Evolutionary conservation across 768 basidiomycete species (phyloP), one percentile per base, ranked within the genome.

Genomic region (Mycena galopus): DNA sequence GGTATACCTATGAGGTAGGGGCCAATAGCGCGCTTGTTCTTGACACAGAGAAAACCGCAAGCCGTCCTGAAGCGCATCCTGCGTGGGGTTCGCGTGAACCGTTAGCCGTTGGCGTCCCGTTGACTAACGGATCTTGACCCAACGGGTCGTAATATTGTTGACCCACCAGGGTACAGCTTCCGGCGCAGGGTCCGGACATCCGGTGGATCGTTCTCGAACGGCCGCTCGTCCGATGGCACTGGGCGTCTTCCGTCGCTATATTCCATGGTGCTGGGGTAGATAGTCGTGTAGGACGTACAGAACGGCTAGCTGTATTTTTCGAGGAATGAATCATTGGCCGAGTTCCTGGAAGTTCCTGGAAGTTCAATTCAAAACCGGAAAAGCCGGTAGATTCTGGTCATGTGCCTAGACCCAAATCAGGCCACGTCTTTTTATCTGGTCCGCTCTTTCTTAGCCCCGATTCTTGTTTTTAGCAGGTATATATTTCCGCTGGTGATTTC

Each of bases 1-100:
- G 91, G 91, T 91, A 86, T 78, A 79, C 80, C 2, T 83, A 85
- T 71, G 91, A 92, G 75, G 77, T 92, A 10, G 92, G 92, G 0
- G 73, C 68, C 4, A 91, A 91, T 71, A 90, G 87, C 64, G 81
- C 82, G n/a, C 85, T 88, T 65, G 86, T 84, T 6, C 65, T 60
- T 42, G 84, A 85, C 71, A 87, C 89, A 82, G 70, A 67, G 23
- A 64, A 32, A 61, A 71, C 86, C 5, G 78, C 81, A 21, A 73
- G 55, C 0, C 73, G 79, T 21, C 90, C 91, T 2, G 73, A 83
- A 63, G 71, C 63, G 25, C 90, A 90, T 74, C 71, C 68, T n/a
- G 84, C 83, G 27, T 91, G 90, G 90, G 86, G 84, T 11, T 82
- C 81, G 25, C 84, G 88, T 16, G 78, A 80, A 27, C 57, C 67